Conservation (phyloP, 2,329 filamentous ascomycete genomes). For the Monilinia vaccinii-corymbosi region DNA sequence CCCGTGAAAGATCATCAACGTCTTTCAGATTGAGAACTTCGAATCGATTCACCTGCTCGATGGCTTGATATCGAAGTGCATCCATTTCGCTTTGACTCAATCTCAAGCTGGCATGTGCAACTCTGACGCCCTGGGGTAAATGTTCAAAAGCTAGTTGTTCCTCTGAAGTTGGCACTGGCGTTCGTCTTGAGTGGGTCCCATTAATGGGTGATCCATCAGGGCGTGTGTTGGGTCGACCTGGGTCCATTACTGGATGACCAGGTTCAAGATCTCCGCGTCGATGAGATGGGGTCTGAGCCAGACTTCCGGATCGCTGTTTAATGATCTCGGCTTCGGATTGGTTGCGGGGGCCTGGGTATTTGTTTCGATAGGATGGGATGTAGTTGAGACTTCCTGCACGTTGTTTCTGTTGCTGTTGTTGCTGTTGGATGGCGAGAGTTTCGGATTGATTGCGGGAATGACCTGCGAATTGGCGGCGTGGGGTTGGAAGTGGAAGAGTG, state of each 20-base stretch:
- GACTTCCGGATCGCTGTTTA: constrained; percentile 7
- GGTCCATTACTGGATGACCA: constrained; percentile 48
- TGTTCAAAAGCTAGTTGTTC: constrained; percentile 51
- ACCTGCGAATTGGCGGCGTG: constrained; percentile 6
- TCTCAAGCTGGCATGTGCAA: constrained; percentile 41
- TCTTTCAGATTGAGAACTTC: constrained; percentile 55
- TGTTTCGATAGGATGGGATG: no score
- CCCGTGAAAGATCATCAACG: constrained; percentile 56
- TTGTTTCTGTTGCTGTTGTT: not conserved
- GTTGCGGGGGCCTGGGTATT: constrained; percentile 12
- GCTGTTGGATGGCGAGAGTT: not conserved
- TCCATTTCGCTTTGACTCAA: constrained; percentile 41
- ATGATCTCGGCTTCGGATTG: constrained; percentile 14
- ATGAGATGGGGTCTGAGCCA: constrained; percentile 31
- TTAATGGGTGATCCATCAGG: constrained; percentile 32
- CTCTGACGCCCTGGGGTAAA: constrained; percentile 49
- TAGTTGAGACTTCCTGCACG: no score
- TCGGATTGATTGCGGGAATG: constrained; percentile 21
- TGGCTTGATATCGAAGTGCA: constrained; percentile 49
- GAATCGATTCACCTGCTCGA: constrained; percentile 53
- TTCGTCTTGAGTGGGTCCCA: constrained; percentile 28
- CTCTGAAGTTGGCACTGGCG: constrained; percentile 19
- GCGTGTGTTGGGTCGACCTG: constrained; percentile 51
- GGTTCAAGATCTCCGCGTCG: constrained; percentile 48
- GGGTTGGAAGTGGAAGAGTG: not conserved